phyloP scores from a whole-genome alignment of 2,329 filamentous ascomycete genomes.

The Ophiocordyceps robertsii region DNA sequence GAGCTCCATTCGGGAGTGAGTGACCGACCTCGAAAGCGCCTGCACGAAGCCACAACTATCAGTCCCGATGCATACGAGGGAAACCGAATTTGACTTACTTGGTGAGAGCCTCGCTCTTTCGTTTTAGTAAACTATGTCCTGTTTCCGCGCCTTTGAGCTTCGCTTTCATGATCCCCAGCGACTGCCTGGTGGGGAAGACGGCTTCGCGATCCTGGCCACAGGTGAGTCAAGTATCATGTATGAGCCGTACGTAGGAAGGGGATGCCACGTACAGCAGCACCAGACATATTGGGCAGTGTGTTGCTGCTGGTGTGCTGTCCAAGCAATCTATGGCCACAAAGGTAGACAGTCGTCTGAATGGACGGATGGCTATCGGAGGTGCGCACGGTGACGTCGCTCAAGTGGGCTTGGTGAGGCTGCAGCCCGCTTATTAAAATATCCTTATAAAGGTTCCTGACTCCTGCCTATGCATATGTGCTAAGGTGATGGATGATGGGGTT shows the following conservation, averaged over 20 bases:
- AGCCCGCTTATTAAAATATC: too few relatives aligned
- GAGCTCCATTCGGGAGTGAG: neutral
- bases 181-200: constrained; percentile 96
- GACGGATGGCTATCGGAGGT: too few relatives aligned
- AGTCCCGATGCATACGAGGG: neutral
- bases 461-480: too few relatives aligned
- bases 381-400: too few relatives aligned
- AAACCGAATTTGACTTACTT: constrained; percentile 48
- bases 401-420: too few relatives aligned
- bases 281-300: constrained; percentile 15
- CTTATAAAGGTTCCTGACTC: too few relatives aligned
- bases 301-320: too few relatives aligned
- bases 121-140: constrained; percentile 87
- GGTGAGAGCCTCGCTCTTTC: constrained; percentile 95
- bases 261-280: constrained; percentile 13
- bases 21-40: constrained; percentile 71
- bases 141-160: constrained; percentile 92
- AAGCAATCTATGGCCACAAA: too few relatives aligned
- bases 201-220: constrained; percentile 67
- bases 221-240: neutral
- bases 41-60: constrained; percentile 20
- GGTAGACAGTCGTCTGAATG: too few relatives aligned
- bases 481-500: too few relatives aligned
- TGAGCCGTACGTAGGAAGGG: neutral
- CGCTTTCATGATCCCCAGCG: constrained; percentile 89